Evolutionary conservation across 768 basidiomycete species (phyloP), one percentile per base, ranked within the genome.

Genomic region (Mrakia frigida): DNA sequence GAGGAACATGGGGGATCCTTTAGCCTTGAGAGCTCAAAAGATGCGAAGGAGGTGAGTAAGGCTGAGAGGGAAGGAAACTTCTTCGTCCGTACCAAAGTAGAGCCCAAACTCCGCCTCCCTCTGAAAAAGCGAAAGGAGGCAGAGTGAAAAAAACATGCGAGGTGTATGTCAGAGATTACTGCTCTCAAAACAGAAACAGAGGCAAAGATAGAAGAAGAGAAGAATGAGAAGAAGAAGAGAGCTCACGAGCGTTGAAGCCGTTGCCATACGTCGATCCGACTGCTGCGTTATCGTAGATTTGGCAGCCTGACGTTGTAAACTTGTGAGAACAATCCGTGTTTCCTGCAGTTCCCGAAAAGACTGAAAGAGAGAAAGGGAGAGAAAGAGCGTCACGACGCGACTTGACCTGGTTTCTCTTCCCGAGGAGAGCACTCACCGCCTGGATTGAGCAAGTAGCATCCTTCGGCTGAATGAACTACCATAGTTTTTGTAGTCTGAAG

Each of bases 191-290:
- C n/a, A n/a, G 4, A 6, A 50, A 21, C 10, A 18, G 21, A 18
- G 18, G 2, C 11, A 18, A 23, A 25, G 23, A 35, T 33, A 31
- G 63, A 6, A 25, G 31, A 35, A 39, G 6, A 39, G 16, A n/a
- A 50, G 69, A 56, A 56, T 21, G 56, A 28, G 9, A 56, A 10
- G 56, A 23, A 37, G 39, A 7, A 21, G 68, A 39, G 39, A 41
- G 39, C 46, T 50, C 46, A 70, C 69, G 53, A 3, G 71, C 61
- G 46, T 74, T 74, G 63, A 74, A 74, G 2, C 46, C 43, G 39
- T 53, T 16, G 14, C 63, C 73, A 23, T 23, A 74, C 41, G 73
- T 33, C n/a, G 61, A 28, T 33, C 33, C 46, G 9, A 33, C 63
- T 7, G 65, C 18, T 2, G 41, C 14, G 18, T 25, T 43, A 23